Evolutionary conservation across 306 rosid species (phyloP).

Genomic region (Betula pendula): DNA sequence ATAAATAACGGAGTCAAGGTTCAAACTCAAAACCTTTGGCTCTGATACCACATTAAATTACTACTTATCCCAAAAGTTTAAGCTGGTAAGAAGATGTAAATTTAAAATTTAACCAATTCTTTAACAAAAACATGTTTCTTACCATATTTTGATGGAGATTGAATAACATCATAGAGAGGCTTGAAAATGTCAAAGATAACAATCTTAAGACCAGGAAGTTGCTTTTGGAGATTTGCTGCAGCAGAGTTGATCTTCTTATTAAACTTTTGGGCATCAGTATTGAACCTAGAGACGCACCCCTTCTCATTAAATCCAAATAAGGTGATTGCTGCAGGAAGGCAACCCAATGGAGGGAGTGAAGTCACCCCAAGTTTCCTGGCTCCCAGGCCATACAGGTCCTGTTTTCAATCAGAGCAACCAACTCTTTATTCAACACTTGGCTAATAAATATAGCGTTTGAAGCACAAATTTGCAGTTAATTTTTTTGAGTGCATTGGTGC

Average conservation of each 20-base stretch:
- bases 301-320: conserved; percentile 56
- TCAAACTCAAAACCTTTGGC: no score
- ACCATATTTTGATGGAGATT: conserved; percentile 77
- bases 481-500: not conserved
- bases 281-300: conserved; percentile 72
- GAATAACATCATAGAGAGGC: conserved; percentile 69
- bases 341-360: conserved; percentile 92
- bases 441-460: not conserved
- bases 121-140: conserved; percentile 17
- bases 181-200: conserved; percentile 80
- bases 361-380: conserved; percentile 92
- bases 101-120: no score
- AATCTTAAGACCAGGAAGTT: conserved; percentile 68
- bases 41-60: no score
- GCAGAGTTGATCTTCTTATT: conserved; percentile 71
- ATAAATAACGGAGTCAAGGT: no score
- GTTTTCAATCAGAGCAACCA: conserved; percentile 26
- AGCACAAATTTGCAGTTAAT: not conserved
- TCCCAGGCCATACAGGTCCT: conserved; percentile 77
- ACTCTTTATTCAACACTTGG: not conserved
- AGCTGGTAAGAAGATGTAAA: no score
- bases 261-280: conserved; percentile 70
- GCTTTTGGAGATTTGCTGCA: conserved; percentile 65
- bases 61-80: no score
- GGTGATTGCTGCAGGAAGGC: conserved; percentile 77